phyloP scores from a whole-genome alignment of 192 early-diverging fungal species.

The Coemansia sp. region DNA sequence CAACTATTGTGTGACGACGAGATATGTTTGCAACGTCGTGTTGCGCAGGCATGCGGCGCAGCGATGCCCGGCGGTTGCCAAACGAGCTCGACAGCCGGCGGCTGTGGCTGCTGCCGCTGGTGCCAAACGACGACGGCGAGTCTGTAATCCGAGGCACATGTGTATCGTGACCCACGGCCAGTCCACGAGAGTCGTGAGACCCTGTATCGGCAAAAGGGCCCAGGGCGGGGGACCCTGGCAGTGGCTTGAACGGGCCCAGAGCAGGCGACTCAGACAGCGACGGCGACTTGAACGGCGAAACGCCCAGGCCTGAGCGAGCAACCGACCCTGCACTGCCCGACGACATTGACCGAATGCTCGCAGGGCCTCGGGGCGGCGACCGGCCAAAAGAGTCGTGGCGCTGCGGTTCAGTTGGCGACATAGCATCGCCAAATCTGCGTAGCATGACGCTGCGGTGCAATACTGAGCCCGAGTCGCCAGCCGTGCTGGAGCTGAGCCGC shows the following conservation, averaged over 20 bases:
- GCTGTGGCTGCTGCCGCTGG: constrained; percentile 19
- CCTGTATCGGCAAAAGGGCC: too few species aligned
- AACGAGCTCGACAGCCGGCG: constrained; percentile 54
- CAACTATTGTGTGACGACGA: constrained; percentile 32
- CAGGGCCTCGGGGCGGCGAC: too few species aligned
- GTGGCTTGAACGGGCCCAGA: too few species aligned
- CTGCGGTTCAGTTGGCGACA: constrained; percentile 17
- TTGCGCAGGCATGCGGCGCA: constrained; percentile 2
- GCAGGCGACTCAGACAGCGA: constrained; percentile 44
- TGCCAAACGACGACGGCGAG: constrained; percentile 41
- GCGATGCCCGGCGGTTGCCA: constrained; percentile 40
- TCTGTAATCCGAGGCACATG: constrained; percentile 13
- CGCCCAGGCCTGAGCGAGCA: constrained; percentile 25
- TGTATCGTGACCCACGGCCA: background rate
- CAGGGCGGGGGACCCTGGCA: too few species aligned
- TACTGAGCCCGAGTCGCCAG: constrained; percentile 2
- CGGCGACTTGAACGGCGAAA: constrained; percentile 56
- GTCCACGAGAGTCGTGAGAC: too few species aligned
- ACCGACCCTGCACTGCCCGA: constrained; percentile 29
- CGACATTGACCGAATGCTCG: constrained; percentile 2
- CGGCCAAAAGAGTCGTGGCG: too few species aligned
- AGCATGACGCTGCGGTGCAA: constrained; percentile 52
- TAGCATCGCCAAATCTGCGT: constrained; percentile 36
- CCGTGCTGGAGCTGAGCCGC: too few species aligned
- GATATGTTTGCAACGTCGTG: too few species aligned